A percentile compares a stretch with the other conserved stretches of the same genome.
Evolutionary conservation across 2,329 filamentous ascomycete genomes (phyloP).

Genomic region (Colletotrichum ledebouriae): DNA sequence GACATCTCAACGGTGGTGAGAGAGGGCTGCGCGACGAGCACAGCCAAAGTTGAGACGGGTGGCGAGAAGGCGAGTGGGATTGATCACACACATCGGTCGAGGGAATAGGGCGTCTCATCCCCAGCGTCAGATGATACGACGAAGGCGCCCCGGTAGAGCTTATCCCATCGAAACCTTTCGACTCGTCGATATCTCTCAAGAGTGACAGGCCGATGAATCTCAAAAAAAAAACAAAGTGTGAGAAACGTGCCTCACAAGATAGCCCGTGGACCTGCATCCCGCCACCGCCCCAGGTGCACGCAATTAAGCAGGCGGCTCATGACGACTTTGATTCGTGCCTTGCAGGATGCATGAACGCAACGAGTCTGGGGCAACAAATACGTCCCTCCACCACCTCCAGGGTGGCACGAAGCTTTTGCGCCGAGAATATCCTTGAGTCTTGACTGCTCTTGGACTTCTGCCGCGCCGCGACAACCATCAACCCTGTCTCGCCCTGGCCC

Average conservation of each 20-base stretch:
- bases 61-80: not conserved
- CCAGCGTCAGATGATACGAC: constrained; percentile 37
- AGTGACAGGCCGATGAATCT: constrained; percentile 15
- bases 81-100: constrained; percentile 22
- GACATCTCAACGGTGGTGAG: constrained; percentile 37
- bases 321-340: constrained; percentile 5
- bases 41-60: constrained; percentile 19
- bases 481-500: constrained; percentile 16
- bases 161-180: not conserved
- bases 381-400: not conserved
- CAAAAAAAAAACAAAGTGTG: constrained; percentile 12
- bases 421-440: constrained; percentile 12
- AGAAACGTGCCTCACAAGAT: constrained; percentile 31
- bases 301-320: not conserved
- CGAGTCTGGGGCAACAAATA: not conserved
- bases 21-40: not conserved
- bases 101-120: constrained; percentile 32
- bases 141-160: constrained; percentile 22
- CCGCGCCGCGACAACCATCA: not conserved
- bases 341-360: constrained; percentile 25
- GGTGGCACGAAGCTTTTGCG: constrained; percentile 15
- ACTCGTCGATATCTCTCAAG: constrained; percentile 14
- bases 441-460: not conserved
- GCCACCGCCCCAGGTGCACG: not conserved
- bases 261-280: constrained; percentile 21